Evolutionary conservation across 768 basidiomycete species (phyloP).

Genomic region (Calocybe cyanea): DNA sequence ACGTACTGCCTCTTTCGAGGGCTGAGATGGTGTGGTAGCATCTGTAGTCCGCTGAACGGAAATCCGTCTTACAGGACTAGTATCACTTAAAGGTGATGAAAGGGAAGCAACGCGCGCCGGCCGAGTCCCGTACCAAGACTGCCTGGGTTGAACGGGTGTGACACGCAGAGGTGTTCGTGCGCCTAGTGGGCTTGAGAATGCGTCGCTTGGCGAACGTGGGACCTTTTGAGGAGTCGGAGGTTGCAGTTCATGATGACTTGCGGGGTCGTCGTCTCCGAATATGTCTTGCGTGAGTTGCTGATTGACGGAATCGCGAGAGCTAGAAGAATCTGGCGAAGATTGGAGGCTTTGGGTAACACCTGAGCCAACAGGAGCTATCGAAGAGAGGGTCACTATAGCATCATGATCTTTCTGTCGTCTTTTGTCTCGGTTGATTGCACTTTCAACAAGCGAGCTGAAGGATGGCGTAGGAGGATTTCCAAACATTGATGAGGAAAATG

Average conservation of each 20-base stretch:
- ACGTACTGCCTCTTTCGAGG: not conserved
- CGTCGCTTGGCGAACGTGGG: not conserved
- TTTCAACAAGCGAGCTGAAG: slow-evolving; percentile 17
- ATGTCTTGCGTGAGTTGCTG: slow-evolving; percentile 44
- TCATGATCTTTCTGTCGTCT: not conserved
- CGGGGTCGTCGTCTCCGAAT: slow-evolving; percentile 13
- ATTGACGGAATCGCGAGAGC: slow-evolving; percentile 42
- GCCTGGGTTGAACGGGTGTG: slow-evolving; percentile 19
- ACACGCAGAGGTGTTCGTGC: slow-evolving; percentile 3
- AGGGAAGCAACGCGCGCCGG: slow-evolving; percentile 8
- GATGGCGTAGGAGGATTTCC: slow-evolving; percentile 15
- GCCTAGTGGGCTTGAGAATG: not conserved
- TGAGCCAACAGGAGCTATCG: slow-evolving; percentile 3
- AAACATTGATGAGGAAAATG: slow-evolving; percentile 6
- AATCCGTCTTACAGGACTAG: not conserved
- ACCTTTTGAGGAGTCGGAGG: not conserved
- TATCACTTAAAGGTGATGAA: not conserved
- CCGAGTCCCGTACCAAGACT: slow-evolving; percentile 32
- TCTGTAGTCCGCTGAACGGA: not conserved
- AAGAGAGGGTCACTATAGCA: not conserved
- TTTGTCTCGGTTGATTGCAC: slow-evolving; percentile 8
- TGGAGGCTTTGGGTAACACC: slow-evolving; percentile 6
- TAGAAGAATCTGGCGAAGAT: slow-evolving; percentile 26
- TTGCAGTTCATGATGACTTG: not conserved
- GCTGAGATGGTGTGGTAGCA: slow-evolving; percentile 6